Evolutionary conservation across 768 basidiomycete genomes (phyloP), one percentile per base, ranked within the genome.

Genomic region (Auriscalpium vulgare): DNA sequence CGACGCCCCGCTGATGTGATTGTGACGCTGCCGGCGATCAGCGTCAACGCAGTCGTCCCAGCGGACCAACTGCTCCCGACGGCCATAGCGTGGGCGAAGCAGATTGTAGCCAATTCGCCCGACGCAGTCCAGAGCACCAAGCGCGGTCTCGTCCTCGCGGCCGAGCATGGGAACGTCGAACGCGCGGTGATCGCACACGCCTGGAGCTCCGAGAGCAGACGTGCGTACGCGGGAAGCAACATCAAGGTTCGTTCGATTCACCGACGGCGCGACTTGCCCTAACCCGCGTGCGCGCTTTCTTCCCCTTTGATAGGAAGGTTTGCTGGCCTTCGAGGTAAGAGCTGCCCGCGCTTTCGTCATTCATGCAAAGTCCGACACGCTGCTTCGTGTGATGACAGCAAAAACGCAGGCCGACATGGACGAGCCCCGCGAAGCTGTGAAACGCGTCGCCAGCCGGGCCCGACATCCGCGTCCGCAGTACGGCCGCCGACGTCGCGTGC

Each of bases 91-190:
- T 68, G 82, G 55, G 90, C 91, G 3, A 69, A 74, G 52, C 71
- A 78, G 53, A 83, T 92, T 58, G 69, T 69, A 14, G 64, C 66
- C 21, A 88, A 87, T 62, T 90, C 88, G 1, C 91, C 91, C 0
- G 91, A 92, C 66, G 76, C 90, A 0, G 84, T 92, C 1, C 85
- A 87, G 61, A 76, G 80, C 47, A 86, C 88, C 3, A 94, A 92
- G 67, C 73, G 76, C n/a, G 86, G 78, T 1, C 71, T 94, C 9
- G 53, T 87, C 14, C 67, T 86, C 3, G 71, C 68, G 8, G 66
- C 79, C 1, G 78, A 83, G 58, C 71, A 74, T 44, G 74, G 75
- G n/a, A 75, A 76, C 43, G 69, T 81, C 45, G 76, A 81, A 21
- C 76, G 82, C 13, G 74, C 79, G 0, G 74, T 84, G 4, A 47